A percentile compares a stretch with the other conserved stretches of the same genome.
Evolutionary conservation across 2,329 filamentous ascomycete species (phyloP).

Genomic region (Exophiala oligosperma): DNA sequence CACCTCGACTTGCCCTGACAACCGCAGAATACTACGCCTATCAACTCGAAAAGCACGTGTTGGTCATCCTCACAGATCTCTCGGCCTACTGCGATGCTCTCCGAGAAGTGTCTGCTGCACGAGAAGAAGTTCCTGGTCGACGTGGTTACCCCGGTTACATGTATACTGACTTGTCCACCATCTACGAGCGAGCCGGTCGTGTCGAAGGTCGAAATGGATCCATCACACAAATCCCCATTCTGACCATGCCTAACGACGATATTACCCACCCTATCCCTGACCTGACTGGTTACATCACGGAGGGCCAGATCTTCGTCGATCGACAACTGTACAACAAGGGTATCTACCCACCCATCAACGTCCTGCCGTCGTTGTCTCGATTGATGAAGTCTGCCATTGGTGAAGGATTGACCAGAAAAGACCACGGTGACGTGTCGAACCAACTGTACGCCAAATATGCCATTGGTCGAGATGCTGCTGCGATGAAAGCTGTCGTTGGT

Average conservation of each 20-base stretch:
- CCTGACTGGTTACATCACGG: slow-evolving; percentile 97
- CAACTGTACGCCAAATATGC: slow-evolving; percentile 99
- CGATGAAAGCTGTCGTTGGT: slow-evolving; percentile 99
- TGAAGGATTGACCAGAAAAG: slow-evolving; percentile 92
- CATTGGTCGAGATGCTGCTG: slow-evolving; percentile 92
- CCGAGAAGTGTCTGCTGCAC: slow-evolving; percentile 94
- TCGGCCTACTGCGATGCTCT: slow-evolving; percentile 98
- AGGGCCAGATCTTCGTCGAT: slow-evolving; percentile 98
- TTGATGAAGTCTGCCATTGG: slow-evolving; percentile 99
- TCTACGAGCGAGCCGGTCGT: slow-evolving; percentile 98
- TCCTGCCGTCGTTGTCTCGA: slow-evolving; percentile 94
- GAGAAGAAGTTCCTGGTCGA: slow-evolving; percentile 98
- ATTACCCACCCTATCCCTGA: slow-evolving; percentile 99
- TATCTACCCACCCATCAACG: slow-evolving; percentile 98
- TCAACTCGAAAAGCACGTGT: slow-evolving; percentile 98
- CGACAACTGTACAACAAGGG: slow-evolving; percentile 93
- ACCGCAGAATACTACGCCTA: slow-evolving; percentile 99
- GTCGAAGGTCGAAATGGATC: slow-evolving; percentile 95
- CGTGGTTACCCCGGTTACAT: slow-evolving; percentile 99
- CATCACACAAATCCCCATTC: slow-evolving; percentile 97
- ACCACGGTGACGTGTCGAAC: slow-evolving; percentile 98
- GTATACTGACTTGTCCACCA: slow-evolving; percentile 99
- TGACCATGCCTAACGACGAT: slow-evolving; percentile 99
- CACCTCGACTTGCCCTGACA: slow-evolving; percentile 93
- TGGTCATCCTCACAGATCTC: slow-evolving; percentile 97